phyloP scores from a whole-genome alignment of 345 rosid genomes.

The Lepidium sativum region DNA sequence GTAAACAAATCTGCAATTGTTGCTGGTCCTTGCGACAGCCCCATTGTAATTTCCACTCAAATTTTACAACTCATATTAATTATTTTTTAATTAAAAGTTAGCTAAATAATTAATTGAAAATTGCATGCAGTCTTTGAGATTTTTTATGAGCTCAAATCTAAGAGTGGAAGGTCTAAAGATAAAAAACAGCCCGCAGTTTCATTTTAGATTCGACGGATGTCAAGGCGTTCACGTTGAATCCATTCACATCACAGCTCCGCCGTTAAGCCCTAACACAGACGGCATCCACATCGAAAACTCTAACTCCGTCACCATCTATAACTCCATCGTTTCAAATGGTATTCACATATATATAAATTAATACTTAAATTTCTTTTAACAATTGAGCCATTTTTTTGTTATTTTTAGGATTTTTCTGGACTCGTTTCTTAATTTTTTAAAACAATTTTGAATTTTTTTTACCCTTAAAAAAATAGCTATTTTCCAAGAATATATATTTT shows the following conservation, averaged over 20 bases:
- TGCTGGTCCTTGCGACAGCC: slow-evolving; percentile 90
- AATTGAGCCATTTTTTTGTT: too few relatives aligned
- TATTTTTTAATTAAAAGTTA: not conserved
- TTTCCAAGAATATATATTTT: too few relatives aligned
- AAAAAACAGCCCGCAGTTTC: slow-evolving; percentile 75
- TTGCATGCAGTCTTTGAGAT: slow-evolving; percentile 39
- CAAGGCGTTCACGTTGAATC: slow-evolving; percentile 38
- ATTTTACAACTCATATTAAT: not conserved
- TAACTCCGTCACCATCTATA: slow-evolving; percentile 52
- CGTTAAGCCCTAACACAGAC: slow-evolving; percentile 82
- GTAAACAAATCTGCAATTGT: slow-evolving; percentile 47
- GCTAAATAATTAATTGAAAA: not conserved
- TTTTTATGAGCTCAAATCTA: slow-evolving; percentile 67
- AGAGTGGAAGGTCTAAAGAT: slow-evolving; percentile 55
- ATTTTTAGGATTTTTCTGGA: too few relatives aligned
- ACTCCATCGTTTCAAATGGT: slow-evolving; percentile 88
- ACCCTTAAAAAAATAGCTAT: too few relatives aligned
- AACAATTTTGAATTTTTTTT: too few relatives aligned
- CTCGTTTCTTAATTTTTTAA: too few relatives aligned
- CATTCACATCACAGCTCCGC: slow-evolving; percentile 66
- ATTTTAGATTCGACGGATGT: slow-evolving; percentile 68
- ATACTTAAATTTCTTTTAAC: too few relatives aligned
- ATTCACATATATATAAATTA: not conserved
- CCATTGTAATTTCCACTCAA: slow-evolving; percentile 46
- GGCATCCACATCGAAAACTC: slow-evolving; percentile 81